phyloP scores from a whole-genome alignment of 2,329 filamentous ascomycete genomes.

The Epichloe sylvatica region DNA sequence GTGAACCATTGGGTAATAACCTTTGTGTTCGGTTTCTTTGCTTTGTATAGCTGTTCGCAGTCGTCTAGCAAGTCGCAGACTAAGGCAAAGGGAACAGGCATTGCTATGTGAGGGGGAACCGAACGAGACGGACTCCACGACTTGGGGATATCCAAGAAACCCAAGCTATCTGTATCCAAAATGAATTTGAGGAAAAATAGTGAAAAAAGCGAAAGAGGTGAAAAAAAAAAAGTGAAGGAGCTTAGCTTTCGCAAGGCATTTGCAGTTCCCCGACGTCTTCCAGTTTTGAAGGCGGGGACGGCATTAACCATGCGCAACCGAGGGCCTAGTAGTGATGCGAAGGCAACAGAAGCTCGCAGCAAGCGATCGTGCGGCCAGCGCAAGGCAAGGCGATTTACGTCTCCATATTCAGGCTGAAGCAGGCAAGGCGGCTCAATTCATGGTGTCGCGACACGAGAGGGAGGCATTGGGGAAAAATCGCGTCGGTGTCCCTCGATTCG shows the following conservation, averaged over 20 bases:
- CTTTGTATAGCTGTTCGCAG: constrained; percentile 36
- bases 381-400: not conserved
- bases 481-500: not conserved
- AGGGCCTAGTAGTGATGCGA: not conserved
- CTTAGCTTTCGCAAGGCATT: not conserved
- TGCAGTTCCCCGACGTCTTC: not conserved
- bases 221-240: no score
- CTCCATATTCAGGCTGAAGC: no score
- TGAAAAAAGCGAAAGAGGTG: no score
- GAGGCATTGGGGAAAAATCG: not conserved
- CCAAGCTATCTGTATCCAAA: not conserved
- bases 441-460: not conserved
- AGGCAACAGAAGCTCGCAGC: not conserved
- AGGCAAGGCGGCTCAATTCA: constrained; percentile 1
- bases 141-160: not conserved
- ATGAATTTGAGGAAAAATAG: not conserved
- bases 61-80: constrained; percentile 62
- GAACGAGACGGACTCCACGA: not conserved
- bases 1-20: constrained; percentile 54
- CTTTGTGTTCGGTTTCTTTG: constrained; percentile 18
- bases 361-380: not conserved
- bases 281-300: no score
- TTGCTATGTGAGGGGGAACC: constrained; percentile 15
- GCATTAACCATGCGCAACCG: no score
- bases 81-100: constrained; percentile 54